A percentile compares a stretch with the other conserved stretches of the same genome.
These are phyloP conservation scores for Yamadazyma takamatsuzukensis DNA, from an alignment of 805 yeast genomes.

Conservation along the genomic window DNA sequence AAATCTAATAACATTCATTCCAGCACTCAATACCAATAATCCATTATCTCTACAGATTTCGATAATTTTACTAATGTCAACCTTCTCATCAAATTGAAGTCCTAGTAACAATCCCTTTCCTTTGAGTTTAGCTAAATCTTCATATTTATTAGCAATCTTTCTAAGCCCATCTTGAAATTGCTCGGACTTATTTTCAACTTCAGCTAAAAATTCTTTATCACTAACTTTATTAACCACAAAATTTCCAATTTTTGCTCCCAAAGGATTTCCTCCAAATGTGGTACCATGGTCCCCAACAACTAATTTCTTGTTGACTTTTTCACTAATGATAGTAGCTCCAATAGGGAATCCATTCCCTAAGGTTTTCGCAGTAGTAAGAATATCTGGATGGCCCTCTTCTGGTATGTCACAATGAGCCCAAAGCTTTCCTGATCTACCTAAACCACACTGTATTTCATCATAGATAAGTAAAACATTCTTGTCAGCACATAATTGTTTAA, in stretches of 20 bases:
- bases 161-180: constrained; percentile 49
- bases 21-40: constrained; percentile 83
- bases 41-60: constrained; percentile 74
- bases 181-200: constrained; percentile 60
- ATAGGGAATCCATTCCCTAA: constrained; percentile 96
- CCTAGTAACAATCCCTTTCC: constrained; percentile 91
- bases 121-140: constrained; percentile 65
- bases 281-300: constrained; percentile 97
- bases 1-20: constrained; percentile 83
- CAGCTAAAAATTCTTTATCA: constrained; percentile 51
- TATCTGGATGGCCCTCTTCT: constrained; percentile 86
- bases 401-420: constrained; percentile 90
- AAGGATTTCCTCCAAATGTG: constrained; percentile 95
- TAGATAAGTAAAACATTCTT: constrained; percentile 75
- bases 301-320: constrained; percentile 66
- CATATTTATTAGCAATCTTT: constrained; percentile 51
- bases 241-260: constrained; percentile 77
- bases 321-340: constrained; percentile 88
- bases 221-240: constrained; percentile 72
- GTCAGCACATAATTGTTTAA: constrained; percentile 64
- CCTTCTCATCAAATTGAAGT: constrained; percentile 54
- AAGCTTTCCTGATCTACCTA: constrained; percentile 85
- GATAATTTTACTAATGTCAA: constrained; percentile 63
- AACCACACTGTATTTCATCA: constrained; percentile 96
- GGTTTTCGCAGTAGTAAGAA: constrained; percentile 92